These are phyloP conservation scores for Effrenium voratum DNA, from an alignment of 73 alveolate species.

Conservation along the genomic window DNA sequence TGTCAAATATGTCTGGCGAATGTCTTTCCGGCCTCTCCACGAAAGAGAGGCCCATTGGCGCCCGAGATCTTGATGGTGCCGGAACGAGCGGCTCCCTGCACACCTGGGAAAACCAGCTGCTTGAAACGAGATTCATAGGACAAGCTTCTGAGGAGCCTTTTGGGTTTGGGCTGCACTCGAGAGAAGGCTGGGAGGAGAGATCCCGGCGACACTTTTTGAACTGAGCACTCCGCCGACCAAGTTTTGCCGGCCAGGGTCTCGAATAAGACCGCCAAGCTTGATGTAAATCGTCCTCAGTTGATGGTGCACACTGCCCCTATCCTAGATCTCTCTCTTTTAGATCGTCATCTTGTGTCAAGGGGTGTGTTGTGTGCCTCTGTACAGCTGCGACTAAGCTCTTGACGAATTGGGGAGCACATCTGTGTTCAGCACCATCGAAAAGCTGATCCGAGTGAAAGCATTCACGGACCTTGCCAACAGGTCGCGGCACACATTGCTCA, in stretches of 20 bases:
- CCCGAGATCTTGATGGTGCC: conserved; percentile 81
- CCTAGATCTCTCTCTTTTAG: no score
- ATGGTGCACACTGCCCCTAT: not conserved
- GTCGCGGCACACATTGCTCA: no score
- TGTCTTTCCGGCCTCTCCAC: conserved; percentile 30
- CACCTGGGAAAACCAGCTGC: no score
- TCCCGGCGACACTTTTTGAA: no score
- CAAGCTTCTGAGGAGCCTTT: no score
- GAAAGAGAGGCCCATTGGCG: conserved; percentile 80
- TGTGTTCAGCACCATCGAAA: conserved; percentile 75
- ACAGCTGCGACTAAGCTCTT: not conserved
- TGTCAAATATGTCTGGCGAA: not conserved
- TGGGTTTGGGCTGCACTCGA: no score
- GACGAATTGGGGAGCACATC: conserved; percentile 79
- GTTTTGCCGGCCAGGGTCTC: conserved; percentile 73
- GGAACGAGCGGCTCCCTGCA: conserved; percentile 62
- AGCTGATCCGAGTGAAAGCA: conserved; percentile 86
- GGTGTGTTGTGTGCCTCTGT: no score
- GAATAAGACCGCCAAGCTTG: conserved; percentile 85
- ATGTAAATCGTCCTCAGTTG: conserved; percentile 59
- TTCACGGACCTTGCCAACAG: conserved; percentile 83
- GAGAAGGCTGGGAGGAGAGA: no score
- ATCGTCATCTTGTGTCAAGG: no score
- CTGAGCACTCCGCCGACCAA: conserved; percentile 54
- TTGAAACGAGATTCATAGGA: no score